Conservation (phyloP, 192 early-diverging fungal species). For the Coemansia sp. region DNA sequence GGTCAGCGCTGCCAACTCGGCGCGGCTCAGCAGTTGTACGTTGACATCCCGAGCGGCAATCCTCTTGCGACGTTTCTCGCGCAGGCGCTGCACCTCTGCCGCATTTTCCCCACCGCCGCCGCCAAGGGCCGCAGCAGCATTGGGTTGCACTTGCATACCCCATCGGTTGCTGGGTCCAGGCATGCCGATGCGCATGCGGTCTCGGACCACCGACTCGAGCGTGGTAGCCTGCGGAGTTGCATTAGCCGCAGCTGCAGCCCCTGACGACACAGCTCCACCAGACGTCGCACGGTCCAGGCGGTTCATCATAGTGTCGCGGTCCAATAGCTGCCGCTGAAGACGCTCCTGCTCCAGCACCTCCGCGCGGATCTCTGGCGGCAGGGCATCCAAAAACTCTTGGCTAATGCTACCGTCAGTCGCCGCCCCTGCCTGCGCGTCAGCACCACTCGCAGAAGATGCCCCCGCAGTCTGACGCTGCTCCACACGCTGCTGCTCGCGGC, state of each 20-base stretch:
- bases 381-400: conserved; percentile 86
- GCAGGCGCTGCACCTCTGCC: conserved; percentile 32
- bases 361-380: conserved; percentile 88
- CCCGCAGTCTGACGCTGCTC: conserved; percentile 19
- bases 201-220: conserved; percentile 24
- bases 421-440: not conserved
- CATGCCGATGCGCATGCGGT: conserved; percentile 32
- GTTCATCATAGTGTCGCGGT: conserved; percentile 56
- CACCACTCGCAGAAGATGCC: conserved; percentile 2
- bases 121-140: not conserved
- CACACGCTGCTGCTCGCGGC: conserved; percentile 61
- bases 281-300: conserved; percentile 33
- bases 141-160: not conserved
- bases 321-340: conserved; percentile 66
- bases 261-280: conserved; percentile 1
- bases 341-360: conserved; percentile 81
- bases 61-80: conserved; percentile 44
- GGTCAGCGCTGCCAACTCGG: conserved; percentile 79
- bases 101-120: not conserved
- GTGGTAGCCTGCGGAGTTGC: conserved; percentile 3
- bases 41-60: conserved; percentile 49
- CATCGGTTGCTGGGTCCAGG: conserved; percentile 9
- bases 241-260: conserved; percentile 4
- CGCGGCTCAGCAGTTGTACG: conserved; percentile 72
- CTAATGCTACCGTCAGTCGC: conserved; percentile 58